Conservation (phyloP, 306 rosid genomes). For the Gastrolobium villosum region DNA sequence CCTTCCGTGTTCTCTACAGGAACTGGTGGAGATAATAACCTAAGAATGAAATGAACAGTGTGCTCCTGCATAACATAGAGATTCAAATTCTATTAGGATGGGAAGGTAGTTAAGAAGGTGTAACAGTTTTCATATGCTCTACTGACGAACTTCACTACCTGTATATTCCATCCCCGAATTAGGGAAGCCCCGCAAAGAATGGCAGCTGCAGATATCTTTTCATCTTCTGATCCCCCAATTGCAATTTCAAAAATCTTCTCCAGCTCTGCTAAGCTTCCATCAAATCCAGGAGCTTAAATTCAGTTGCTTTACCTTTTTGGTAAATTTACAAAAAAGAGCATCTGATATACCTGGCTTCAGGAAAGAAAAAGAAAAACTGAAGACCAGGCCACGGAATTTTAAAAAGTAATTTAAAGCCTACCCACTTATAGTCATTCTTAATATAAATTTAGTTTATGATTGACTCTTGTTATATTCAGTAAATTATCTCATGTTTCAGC, state of each 20-base stretch:
- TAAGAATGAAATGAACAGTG: conserved; percentile 81
- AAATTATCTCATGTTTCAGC: conserved; percentile 33
- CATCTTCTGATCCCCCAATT: conserved; percentile 86
- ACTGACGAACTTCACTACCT: conserved; percentile 63
- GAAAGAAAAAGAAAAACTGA: conserved; percentile 79
- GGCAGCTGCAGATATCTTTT: conserved; percentile 91
- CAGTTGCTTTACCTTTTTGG: conserved; percentile 92
- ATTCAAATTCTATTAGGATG: conserved; percentile 45
- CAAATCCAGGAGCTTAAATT: conserved; percentile 98
- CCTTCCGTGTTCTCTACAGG: conserved; percentile 69
- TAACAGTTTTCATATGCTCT: conserved; percentile 2
- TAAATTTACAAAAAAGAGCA: conserved; percentile 91
- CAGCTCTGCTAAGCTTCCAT: conserved; percentile 99
- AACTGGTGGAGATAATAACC: conserved; percentile 86
- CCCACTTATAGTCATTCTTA: conserved; percentile 43
- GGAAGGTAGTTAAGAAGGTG: conserved; percentile 24
- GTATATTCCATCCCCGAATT: conserved; percentile 94
- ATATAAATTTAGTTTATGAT: conserved; percentile 42
- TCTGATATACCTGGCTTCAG: conserved; percentile 93
- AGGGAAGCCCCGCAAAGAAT: conserved; percentile 96
- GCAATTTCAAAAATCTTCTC: conserved; percentile 90
- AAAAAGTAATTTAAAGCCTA: conserved; percentile 51
- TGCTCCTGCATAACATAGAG: conserved; percentile 81
- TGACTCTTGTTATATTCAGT: conserved; percentile 25
- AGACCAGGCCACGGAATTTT: conserved; percentile 71